phyloP scores from a whole-genome alignment of 2,329 filamentous ascomycete genomes.

The Aspergillus sp. region DNA sequence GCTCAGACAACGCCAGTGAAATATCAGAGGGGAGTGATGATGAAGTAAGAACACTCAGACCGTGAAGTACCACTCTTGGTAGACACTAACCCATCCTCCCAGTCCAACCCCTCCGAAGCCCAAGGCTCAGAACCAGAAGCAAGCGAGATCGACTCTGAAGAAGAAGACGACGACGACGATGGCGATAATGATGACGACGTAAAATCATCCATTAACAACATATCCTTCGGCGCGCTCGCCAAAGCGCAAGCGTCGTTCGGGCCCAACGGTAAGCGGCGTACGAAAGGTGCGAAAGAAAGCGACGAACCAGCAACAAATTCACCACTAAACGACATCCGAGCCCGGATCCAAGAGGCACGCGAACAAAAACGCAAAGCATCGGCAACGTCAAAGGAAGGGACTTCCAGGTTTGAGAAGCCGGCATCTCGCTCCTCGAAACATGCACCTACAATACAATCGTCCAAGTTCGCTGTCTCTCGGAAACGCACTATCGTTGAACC shows the following conservation, averaged over 20 bases:
- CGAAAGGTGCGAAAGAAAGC: constrained; percentile 14
- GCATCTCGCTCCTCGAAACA: constrained; percentile 71
- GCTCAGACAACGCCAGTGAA: constrained; percentile 15
- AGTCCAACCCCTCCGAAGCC: constrained; percentile 14
- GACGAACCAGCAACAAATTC: constrained; percentile 17
- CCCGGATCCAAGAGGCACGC: constrained; percentile 41
- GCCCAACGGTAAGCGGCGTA: constrained; percentile 34
- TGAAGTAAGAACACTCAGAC: neutral
- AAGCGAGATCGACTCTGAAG: constrained; percentile 28
- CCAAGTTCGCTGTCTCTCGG: constrained; percentile 79
- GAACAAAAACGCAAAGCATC: constrained; percentile 42
- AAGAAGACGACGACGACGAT: constrained; percentile 33
- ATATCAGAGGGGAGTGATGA: constrained; percentile 12
- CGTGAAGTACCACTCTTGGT: neutral
- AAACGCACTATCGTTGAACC: constrained; percentile 69
- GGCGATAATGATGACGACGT: constrained; percentile 38
- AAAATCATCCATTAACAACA: constrained; percentile 50
- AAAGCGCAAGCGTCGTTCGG: constrained; percentile 75
- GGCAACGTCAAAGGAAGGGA: constrained; percentile 21
- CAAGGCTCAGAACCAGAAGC: constrained; percentile 24
- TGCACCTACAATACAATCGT: constrained; percentile 78
- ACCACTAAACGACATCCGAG: constrained; percentile 39
- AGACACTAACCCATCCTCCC: neutral
- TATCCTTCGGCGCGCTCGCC: constrained; percentile 88
- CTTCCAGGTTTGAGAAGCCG: constrained; percentile 18